Evolutionary conservation across 2,329 filamentous ascomycete species (phyloP).

Genomic region (Ambrosiella cleistominuta): DNA sequence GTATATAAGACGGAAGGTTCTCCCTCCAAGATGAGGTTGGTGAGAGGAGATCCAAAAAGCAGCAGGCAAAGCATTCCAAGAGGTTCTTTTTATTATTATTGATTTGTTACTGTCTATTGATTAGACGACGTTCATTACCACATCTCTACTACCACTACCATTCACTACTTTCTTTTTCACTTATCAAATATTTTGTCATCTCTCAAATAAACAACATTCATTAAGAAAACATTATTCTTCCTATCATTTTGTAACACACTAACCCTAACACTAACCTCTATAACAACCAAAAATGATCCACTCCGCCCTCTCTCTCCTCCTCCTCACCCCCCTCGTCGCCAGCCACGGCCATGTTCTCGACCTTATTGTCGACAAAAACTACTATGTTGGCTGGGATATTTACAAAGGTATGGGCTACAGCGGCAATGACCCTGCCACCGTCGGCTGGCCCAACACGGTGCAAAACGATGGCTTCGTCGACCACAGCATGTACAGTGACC

Average conservation of each 20-base stretch:
- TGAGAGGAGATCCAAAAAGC: not conserved
- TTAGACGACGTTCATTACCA: conserved; percentile 3
- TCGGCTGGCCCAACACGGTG: conserved; percentile 21
- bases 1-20: not conserved
- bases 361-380: conserved; percentile 18
- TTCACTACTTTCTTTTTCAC: not conserved
- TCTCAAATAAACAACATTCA: no score
- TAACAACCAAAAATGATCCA: conserved; percentile 15
- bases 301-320: conserved; percentile 12
- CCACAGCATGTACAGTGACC: conserved; percentile 22
- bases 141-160: not conserved
- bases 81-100: not conserved
- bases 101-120: conserved; percentile 8
- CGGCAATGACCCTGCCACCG: conserved; percentile 15
- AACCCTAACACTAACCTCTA: not conserved
- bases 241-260: not conserved
- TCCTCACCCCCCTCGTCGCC: conserved; percentile 14
- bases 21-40: not conserved
- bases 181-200: not conserved
- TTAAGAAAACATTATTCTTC: no score
- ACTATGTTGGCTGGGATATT: conserved; percentile 20
- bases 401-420: conserved; percentile 14
- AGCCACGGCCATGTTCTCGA: conserved; percentile 21
- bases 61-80: not conserved
- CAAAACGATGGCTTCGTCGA: conserved; percentile 29